Percentiles rank a stretch among this genome's conserved stretches.
Conservation (phyloP, 257 asterid species). For the Gentiana straminea region DNA sequence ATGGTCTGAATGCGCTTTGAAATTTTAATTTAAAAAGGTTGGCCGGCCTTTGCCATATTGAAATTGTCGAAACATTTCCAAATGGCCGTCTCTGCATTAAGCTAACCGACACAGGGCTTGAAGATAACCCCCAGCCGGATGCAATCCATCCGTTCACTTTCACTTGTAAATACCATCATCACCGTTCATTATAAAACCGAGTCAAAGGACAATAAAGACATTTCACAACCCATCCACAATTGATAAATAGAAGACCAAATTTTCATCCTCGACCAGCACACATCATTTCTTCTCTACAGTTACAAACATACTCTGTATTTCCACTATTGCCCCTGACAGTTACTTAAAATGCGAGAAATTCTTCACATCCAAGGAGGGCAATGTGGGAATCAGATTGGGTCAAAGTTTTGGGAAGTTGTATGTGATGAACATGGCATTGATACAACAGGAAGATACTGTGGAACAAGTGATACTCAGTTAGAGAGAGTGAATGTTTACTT, state of each 20-base stretch:
- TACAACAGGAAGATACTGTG: conserved; percentile 4
- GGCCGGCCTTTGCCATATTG: too few species aligned
- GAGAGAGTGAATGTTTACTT: conserved; percentile 8
- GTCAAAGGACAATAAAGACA: not conserved
- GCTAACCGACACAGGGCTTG: not conserved
- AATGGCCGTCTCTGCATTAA: not conserved
- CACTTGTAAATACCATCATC: not conserved
- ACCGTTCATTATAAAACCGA: not conserved
- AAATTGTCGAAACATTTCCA: not conserved
- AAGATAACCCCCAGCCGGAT: not conserved
- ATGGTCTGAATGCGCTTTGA: too few species aligned
- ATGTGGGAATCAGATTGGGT: too few species aligned
- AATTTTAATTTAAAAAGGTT: too few species aligned
- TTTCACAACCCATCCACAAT: not conserved
- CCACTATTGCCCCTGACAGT: conserved; percentile 3
- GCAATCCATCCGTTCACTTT: not conserved
- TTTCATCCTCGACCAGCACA: not conserved
- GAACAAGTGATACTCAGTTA: conserved; percentile 3
- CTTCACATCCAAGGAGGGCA: not conserved
- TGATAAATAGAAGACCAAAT: not conserved
- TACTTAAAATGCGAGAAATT: conserved; percentile 6
- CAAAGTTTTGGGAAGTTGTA: not conserved
- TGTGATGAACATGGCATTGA: conserved; percentile 10
- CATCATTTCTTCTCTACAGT: not conserved
- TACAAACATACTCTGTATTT: not conserved